Conservation (phyloP, 108 stramenopile species). For the Cyclotella baltica region DNA sequence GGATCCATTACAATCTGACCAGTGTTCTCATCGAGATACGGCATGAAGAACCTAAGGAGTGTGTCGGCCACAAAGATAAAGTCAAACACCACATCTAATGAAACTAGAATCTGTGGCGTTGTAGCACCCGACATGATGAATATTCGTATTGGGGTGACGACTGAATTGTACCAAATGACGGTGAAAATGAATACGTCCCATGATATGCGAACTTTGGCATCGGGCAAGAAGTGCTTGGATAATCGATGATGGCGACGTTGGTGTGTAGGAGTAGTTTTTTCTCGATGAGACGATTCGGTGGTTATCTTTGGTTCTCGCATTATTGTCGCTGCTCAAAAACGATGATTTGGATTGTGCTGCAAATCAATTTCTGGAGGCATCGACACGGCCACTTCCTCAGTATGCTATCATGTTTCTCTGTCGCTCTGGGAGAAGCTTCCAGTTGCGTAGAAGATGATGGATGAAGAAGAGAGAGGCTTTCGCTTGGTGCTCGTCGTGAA, state of each 20-base stretch:
- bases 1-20: slow-evolving; percentile 44
- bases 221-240: slow-evolving; percentile 34
- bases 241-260: slow-evolving; percentile 1
- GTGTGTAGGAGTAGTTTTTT: not conserved
- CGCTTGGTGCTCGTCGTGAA: too few species aligned
- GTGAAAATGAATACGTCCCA: slow-evolving; percentile 58
- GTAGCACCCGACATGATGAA: slow-evolving; percentile 43
- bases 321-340: not conserved
- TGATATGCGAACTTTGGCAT: slow-evolving; percentile 34
- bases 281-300: not conserved
- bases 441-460: too few species aligned
- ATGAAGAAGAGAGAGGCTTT: too few species aligned
- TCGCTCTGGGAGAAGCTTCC: too few species aligned
- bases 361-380: too few species aligned
- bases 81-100: slow-evolving; percentile 47
- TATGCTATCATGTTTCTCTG: too few species aligned
- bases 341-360: not conserved
- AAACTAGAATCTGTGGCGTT: slow-evolving; percentile 31
- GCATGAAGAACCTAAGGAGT: slow-evolving; percentile 39
- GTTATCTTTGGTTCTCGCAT: not conserved
- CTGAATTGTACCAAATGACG: slow-evolving; percentile 59
- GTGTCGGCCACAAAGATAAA: slow-evolving; percentile 57
- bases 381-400: too few species aligned
- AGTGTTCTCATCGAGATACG: slow-evolving; percentile 53
- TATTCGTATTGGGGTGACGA: slow-evolving; percentile 53